Evolutionary conservation across 805 yeast species (phyloP).

Genomic region (Candida methanosorbosa): DNA sequence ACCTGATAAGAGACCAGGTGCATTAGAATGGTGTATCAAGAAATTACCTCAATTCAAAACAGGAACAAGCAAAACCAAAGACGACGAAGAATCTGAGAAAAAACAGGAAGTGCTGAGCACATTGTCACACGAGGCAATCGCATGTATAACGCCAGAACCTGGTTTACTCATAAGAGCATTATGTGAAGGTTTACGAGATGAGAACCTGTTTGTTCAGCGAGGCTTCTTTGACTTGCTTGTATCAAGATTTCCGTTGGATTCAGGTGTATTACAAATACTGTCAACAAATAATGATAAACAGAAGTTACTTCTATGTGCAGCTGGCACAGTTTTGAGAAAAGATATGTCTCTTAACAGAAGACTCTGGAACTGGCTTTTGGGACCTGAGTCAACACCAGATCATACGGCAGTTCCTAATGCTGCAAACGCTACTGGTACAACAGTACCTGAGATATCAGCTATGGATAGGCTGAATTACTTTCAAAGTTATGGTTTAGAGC

Average conservation of each 20-base stretch:
- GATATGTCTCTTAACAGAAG: constrained; percentile 95
- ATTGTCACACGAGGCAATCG: constrained; percentile 35
- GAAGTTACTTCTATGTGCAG: constrained; percentile 50
- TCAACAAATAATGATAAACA: constrained; percentile 47
- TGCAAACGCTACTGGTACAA: background rate
- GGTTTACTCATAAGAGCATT: constrained; percentile 74
- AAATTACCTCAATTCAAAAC: constrained; percentile 49
- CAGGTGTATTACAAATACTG: constrained; percentile 42
- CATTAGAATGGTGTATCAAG: constrained; percentile 63
- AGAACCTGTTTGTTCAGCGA: constrained; percentile 68
- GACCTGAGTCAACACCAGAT: constrained; percentile 44
- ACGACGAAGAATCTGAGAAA: constrained; percentile 4
- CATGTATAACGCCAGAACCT: constrained; percentile 66
- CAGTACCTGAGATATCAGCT: constrained; percentile 1
- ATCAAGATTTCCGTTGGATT: constrained; percentile 55
- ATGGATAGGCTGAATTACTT: constrained; percentile 48
- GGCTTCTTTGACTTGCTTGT: constrained; percentile 81
- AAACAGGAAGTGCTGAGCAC: constrained; percentile 14
- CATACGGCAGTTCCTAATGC: constrained; percentile 5
- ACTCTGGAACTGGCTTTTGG: constrained; percentile 87
- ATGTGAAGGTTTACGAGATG: constrained; percentile 55
- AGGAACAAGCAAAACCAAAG: constrained; percentile 3
- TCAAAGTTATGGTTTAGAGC: constrained; percentile 40
- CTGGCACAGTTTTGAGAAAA: constrained; percentile 61
- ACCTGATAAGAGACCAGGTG: constrained; percentile 77